phyloP scores from a whole-genome alignment of 768 basidiomycete genomes.

The Boletus vermiculosoides region DNA sequence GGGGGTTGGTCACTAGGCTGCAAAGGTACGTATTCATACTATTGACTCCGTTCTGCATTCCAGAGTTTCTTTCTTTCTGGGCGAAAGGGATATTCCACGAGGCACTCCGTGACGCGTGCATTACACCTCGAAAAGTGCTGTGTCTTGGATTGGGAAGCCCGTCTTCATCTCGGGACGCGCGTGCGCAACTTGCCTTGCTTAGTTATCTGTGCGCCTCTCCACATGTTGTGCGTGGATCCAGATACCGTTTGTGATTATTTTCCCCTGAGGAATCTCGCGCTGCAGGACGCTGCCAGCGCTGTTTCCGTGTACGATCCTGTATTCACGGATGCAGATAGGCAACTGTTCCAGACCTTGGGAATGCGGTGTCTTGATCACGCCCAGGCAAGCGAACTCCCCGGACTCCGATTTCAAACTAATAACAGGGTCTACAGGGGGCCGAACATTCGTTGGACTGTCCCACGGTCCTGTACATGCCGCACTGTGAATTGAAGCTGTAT shows the following conservation, averaged over 20 bases:
- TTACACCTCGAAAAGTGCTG: constrained; percentile 40
- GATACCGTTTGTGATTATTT: constrained; percentile 10
- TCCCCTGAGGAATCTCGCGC: constrained; percentile 2
- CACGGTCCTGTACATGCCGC: constrained; percentile 76
- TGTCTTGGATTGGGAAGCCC: constrained; percentile 79
- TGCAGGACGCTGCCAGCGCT: constrained; percentile 45
- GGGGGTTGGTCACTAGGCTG: constrained; percentile 56
- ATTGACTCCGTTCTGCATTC: constrained; percentile 7
- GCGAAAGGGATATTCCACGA: constrained; percentile 37
- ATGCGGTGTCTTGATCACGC: constrained; percentile 42
- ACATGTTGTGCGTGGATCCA: constrained; percentile 54
- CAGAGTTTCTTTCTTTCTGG: not conserved
- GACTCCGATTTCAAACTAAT: constrained; percentile 8
- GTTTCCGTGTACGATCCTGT: constrained; percentile 70
- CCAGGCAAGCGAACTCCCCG: constrained; percentile 44
- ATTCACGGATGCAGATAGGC: constrained; percentile 60
- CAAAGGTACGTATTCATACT: constrained; percentile 46
- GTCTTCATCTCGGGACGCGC: constrained; percentile 55
- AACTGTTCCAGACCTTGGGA: constrained; percentile 43
- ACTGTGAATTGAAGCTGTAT: constrained; percentile 72
- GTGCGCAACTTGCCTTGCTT: constrained; percentile 69
- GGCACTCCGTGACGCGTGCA: constrained; percentile 27
- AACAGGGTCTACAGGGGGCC: constrained; percentile 29
- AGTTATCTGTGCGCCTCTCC: constrained; percentile 50
- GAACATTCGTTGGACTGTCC: constrained; percentile 37